Evolutionary conservation across 2,329 filamentous ascomycete genomes (phyloP).

Genomic region (Biscogniauxia sp.): DNA sequence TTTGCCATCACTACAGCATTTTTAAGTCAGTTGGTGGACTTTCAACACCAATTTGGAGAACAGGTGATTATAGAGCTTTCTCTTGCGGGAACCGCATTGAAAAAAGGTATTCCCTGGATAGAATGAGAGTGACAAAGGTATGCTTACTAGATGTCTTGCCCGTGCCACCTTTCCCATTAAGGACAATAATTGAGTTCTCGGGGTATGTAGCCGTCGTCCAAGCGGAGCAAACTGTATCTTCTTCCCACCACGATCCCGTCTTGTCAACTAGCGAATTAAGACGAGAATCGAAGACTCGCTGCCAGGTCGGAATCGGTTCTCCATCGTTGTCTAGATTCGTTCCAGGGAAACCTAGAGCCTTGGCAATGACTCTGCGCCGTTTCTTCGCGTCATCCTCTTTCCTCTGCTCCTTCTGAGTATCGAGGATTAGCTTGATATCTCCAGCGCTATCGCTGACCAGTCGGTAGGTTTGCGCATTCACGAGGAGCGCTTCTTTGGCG

Average conservation of each 20-base stretch:
- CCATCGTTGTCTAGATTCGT: conserved; percentile 29
- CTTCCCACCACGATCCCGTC: conserved; percentile 30
- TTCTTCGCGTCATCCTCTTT: conserved; percentile 32
- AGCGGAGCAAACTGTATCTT: conserved; percentile 19
- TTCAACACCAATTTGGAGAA: background rate
- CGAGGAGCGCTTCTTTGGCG: conserved; percentile 32
- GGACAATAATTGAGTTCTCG: conserved; percentile 24
- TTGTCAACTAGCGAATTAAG: conserved; percentile 29
- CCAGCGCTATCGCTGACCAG: conserved; percentile 32
- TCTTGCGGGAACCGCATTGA: background rate
- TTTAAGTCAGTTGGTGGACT: background rate
- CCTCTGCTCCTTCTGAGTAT: conserved; percentile 30
- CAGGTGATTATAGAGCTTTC: background rate
- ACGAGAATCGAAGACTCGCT: conserved; percentile 29
- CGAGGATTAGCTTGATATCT: conserved; percentile 29
- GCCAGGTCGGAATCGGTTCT: conserved; percentile 30
- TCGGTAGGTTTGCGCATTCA: conserved; percentile 35
- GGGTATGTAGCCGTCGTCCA: conserved; percentile 24
- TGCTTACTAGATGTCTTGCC: conserved; percentile 32
- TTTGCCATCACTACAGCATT: conserved; percentile 28
- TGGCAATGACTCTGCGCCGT: conserved; percentile 30
- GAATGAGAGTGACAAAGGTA: background rate
- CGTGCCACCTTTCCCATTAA: conserved; percentile 29
- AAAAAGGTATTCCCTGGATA: background rate
- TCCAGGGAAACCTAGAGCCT: conserved; percentile 28